Evolutionary conservation across 2,329 filamentous ascomycete species (phyloP), one percentile per base, ranked within the genome.

Genomic region (Ceratocystis cacaofunesta): DNA sequence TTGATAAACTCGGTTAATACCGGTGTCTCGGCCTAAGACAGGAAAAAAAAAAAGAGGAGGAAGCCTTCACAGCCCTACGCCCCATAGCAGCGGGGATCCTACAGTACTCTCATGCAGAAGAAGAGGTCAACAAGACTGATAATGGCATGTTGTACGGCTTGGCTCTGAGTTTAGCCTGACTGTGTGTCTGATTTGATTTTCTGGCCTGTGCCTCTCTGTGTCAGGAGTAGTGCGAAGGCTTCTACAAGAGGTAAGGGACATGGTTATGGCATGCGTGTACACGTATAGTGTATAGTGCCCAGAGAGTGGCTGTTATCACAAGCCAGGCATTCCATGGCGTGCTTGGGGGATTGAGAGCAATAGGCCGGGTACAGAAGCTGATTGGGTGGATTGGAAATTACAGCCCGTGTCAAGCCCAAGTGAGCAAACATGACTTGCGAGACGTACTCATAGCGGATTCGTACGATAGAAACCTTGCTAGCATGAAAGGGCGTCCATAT

Each of bases 61-160:
- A 19, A n/a, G 28, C 28, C 30, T 58, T 58, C 17, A 32, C 55
- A 58, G 55, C 55, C 55, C 55, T 58, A 58, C 55, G 55, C 55
- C 15, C 55, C 55, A 25, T 8, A 15, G 15, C 22, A 52, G 12
- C 48, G 4, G 19, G 8, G 22, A 52, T 52, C 48, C 48, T 52
- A 12, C 19, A 52, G 48, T 25, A 5, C 17, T 52, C 17, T 7
- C 48, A 52, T 52, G 48, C 19, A 52, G 22, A 8, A 52, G 19
- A 52, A 25, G 48, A 52, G 22, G 48, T 15, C 19, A 1, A 52
- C 19, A 10, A 28, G 19, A 52, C 25, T 10, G 22, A 25, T 19
- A 25, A 15, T 25, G 48, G 30, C 55, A 58, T 58, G 55, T 36
- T 58, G 12, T 36, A 32, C 28, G 55, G 55, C 55, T 36, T 32